Evolutionary conservation across 1,284 basidiomycete species (phyloP).

Genomic region (Rhodotorula sp.): DNA sequence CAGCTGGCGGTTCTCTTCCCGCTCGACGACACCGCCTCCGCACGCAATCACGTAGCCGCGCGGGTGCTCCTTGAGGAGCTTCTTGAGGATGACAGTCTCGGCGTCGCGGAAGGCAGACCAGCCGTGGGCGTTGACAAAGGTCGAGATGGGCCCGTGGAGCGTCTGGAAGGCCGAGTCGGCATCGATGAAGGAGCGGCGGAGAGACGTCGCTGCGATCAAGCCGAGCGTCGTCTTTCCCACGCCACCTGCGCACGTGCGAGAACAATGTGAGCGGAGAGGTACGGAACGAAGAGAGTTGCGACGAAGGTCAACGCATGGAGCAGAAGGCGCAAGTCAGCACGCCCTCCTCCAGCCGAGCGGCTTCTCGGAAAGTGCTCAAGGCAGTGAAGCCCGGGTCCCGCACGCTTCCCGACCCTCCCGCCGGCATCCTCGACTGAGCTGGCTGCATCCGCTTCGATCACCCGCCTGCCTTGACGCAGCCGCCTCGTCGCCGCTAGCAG

Average conservation of each 20-base stretch:
- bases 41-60: constrained; percentile 76
- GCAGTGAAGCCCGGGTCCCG: no score
- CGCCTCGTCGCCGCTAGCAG: not conserved
- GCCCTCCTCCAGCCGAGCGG: no score
- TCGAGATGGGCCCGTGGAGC: constrained; percentile 35
- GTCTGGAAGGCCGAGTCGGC: constrained; percentile 37
- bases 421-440: not conserved
- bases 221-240: constrained; percentile 46
- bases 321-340: no score
- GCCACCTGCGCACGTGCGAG: constrained; percentile 15
- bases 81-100: constrained; percentile 49
- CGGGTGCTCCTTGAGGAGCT: constrained; percentile 47
- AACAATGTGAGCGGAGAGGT: not conserved
- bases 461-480: not conserved
- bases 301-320: no score
- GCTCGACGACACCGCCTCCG: constrained; percentile 93
- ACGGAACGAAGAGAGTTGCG: no score
- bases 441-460: no score
- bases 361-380: no score
- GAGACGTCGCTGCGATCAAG: constrained; percentile 43
- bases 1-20: constrained; percentile 62
- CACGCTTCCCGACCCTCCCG: no score
- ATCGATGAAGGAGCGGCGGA: constrained; percentile 42
- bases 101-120: constrained; percentile 71
- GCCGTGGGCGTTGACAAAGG: constrained; percentile 56